Base-by-base conservation (phyloP, 441 rosid species). In the Geranium incanum region DNA sequence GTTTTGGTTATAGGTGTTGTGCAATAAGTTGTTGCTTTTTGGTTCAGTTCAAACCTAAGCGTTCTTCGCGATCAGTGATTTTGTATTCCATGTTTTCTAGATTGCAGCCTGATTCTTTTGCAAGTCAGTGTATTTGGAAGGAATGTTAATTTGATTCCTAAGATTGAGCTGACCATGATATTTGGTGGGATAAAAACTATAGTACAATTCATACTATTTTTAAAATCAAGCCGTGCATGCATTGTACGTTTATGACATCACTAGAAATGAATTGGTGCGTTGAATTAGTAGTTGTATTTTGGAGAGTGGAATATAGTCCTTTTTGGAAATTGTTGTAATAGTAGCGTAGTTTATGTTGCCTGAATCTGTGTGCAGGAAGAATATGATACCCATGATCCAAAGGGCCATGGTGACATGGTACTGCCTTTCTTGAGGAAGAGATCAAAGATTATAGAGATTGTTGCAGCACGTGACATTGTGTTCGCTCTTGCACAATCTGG, bases 401-500 rank as follows among this genome's bases (percentile, higher is more conserved):
- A 90, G 55, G 97, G 96, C 15, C 97, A 87, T 43, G 85, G 86
- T 70, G 76, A 89, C 6, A 36, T 48, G 3, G 82, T 86, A 28
- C 78, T 93, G 70, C 95, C 97, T 3, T 93, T 89, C 80, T 81
- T 93, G 78, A 93, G 85, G 88, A 93, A 93, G 80, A 82, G 97
- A 70, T 86, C 98, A 0, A 93, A 91, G 82, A 92, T 93, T 11
- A 91, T 93, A 6, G 98, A 93, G 88, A 93, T 93, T 59, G 96
- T 93, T 13, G 96, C 98, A 23, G 97, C 98, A 11, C 89, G 87
- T 9, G 97, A 88, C 79, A 93, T 93, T 55, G 92, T 93, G 36
- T 93, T 93, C 74, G 97, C 98, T n/a, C 98, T 93, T 76, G 90
- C 94, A 5, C 98, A 91, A 76, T 93, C 97, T 33, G 98, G 97